Conservation (phyloP, 495 filamentous ascomycete species). For the Emericellopsis terricola region DNA sequence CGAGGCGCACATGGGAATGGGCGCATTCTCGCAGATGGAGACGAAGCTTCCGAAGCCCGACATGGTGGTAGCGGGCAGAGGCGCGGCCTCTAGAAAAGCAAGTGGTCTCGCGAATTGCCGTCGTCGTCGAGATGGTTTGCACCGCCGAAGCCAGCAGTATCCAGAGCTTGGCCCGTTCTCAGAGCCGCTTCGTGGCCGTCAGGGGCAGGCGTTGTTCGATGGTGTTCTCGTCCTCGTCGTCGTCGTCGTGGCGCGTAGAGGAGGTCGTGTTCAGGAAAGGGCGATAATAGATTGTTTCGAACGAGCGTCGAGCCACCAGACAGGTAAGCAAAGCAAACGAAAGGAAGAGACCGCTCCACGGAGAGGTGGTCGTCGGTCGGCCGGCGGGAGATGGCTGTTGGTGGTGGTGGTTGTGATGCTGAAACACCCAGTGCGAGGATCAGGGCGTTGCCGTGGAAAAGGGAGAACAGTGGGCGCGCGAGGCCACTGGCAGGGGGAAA, state of each 20-base stretch:
- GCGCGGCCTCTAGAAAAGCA: too few relatives aligned
- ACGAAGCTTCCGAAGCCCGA: conserved; percentile 73
- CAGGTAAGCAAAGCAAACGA: not conserved
- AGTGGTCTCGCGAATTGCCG: too few relatives aligned
- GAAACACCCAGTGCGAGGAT: too few relatives aligned
- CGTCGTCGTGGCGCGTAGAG: not conserved
- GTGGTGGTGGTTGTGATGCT: not conserved
- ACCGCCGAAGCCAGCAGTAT: too few relatives aligned
- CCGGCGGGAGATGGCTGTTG: too few relatives aligned
- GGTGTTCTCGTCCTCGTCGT: not conserved
- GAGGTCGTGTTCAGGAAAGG: too few relatives aligned
- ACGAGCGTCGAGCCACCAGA: not conserved
- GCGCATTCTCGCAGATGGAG: conserved; percentile 66
- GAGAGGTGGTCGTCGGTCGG: not conserved
- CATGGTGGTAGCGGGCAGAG: too few relatives aligned
- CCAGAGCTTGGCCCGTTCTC: too few relatives aligned
- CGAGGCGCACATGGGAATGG: conserved; percentile 74
- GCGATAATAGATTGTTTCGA: not conserved
- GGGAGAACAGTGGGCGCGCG: too few relatives aligned
- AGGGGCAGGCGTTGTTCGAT: too few relatives aligned
- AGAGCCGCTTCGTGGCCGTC: too few relatives aligned
- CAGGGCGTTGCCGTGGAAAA: not conserved
- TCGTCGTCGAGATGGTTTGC: too few relatives aligned
- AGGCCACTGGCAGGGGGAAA: not conserved
- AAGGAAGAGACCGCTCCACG: not conserved